Base-by-base conservation (phyloP, 768 basidiomycete genomes). In the Leccinum subgranulosum region DNA sequence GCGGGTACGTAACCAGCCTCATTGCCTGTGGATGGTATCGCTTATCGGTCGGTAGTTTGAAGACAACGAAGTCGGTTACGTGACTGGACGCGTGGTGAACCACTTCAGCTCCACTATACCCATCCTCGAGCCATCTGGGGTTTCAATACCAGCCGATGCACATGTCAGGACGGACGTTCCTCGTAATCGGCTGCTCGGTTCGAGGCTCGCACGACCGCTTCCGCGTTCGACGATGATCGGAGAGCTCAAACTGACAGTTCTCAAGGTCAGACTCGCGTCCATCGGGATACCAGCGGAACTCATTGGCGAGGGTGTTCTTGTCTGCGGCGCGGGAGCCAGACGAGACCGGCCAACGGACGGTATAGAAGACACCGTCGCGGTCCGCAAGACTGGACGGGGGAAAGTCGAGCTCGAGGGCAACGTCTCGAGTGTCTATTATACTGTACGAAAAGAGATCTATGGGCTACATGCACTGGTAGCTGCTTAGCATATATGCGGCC, bases 161-260 rank as follows among this genome's bases (percentile, higher is more conserved):
- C 61, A 68, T 49, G 21, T 60, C 56, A 27, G 61, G 55, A 55
- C 66, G 4, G 64, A 74, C 12, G 59, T 64, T 11, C 60, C 69
- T 34, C 63, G 69, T 43, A 74, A 74, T 21, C 82, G 76, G 19
- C 76, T 78, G 33, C 79, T 90, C 21, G 89, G 87, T 17, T 81
- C 85, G n/a, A 83, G 90, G 29, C 80, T 85, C 15, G 76, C 82
- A 19, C 79, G 83, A 10, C 75, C 83, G 3, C 77, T 98, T 3
- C 92, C 94, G 1, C 84, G 86, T 58, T 95, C 96, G 0, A 91
- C 95, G 7, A 96, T 98, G 87, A 97, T 99, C 55, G 97, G 97
- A 51, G 97, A 98, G 67, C 83, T 99, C 43, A 94, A 97, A 69
- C 78, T 99, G 28, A 94, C 94, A 1, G 82, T 84, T 2, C 81